phyloP scores from a whole-genome alignment of 495 filamentous ascomycete species.

The Aspergillus olivimuriae region DNA sequence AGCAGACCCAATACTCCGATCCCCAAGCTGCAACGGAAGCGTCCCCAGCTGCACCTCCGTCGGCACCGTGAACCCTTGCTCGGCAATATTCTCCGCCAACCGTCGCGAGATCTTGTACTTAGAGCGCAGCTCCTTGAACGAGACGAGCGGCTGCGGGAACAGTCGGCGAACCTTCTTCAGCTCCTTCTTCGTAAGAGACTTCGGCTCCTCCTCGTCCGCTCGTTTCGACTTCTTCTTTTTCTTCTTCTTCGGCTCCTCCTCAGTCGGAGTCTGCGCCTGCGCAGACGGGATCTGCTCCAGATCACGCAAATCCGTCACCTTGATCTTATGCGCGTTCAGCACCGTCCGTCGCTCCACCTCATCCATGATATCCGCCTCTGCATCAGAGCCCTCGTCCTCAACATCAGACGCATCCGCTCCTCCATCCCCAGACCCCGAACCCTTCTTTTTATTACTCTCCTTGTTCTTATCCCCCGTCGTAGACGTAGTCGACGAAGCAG shows the following conservation, averaged over 20 bases:
- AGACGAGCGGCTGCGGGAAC: constrained; percentile 68
- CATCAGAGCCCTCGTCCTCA: constrained; percentile 18
- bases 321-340: constrained; percentile 79
- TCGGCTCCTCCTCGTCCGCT: constrained; percentile 29
- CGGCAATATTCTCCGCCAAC: constrained; percentile 70
- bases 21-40: constrained; percentile 67
- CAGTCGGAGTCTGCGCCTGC: constrained; percentile 32
- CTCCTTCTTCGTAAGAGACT: constrained; percentile 45
- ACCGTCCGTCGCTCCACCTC: constrained; percentile 66
- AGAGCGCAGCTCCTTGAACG: constrained; percentile 65
- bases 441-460: no score
- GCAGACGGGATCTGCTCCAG: constrained; percentile 28
- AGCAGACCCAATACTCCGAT: no score
- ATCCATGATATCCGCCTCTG: constrained; percentile 32
- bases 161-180: constrained; percentile 47
- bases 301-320: constrained; percentile 65
- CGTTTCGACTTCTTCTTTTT: constrained; percentile 47
- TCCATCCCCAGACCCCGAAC: no score
- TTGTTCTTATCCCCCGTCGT: no score
- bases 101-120: constrained; percentile 63
- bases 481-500: no score
- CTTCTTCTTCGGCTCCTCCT: constrained; percentile 49
- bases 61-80: constrained; percentile 76
- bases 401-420: no score
- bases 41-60: constrained; percentile 91